Base-by-base conservation (phyloP, 2,329 filamentous ascomycete genomes). In the Parascedosporium putredinis region DNA sequence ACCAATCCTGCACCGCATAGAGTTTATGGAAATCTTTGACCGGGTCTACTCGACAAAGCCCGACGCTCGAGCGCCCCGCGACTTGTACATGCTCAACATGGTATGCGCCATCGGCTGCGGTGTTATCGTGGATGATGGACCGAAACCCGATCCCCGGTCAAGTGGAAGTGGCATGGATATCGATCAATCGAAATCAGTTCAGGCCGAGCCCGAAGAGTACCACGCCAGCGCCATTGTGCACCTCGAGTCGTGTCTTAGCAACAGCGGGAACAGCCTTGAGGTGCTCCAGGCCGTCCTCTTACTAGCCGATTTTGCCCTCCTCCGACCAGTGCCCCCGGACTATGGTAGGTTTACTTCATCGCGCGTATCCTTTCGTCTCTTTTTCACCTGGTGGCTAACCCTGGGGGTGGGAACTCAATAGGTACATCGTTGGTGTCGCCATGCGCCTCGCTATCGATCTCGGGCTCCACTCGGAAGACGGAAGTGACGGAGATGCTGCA, bases 61-160 rank as follows among this genome's bases (percentile, higher is more conserved):
- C 44, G 78, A 79, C 52, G 75, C 78, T 49, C 76, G 85, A 23
- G 86, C 84, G 2, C 79, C 88, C 4, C 77, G 85, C 49, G 89
- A 95, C 65, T 74, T 93, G n/a, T 97, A 96, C 67, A 80, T 94
- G 69, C 74, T 97, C 54, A 96, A 96, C 65, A 96, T 97, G 67
- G 90, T 97, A 22, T 97, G 95, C 68, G 91, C 91, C 12, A 96
- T 97, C 58, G 93, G 93, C 5, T 86, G 87, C 16, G 91, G 89
- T 16, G 95, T 96, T 58, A 95, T 96, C 55, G 81, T 95, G 57
- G 86, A 77, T 54, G 71, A 84, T 64, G 69, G 70, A 59, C 58
- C 78, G 64, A 64, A 78, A 61, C 64, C 76, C 6, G 67, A 71
- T 43, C 18, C 36, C 14, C 47, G 34, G 3, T 25, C 36, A 18